Conservation (phyloP, 2,329 filamentous ascomycete genomes). For the Claviceps cyperi region DNA sequence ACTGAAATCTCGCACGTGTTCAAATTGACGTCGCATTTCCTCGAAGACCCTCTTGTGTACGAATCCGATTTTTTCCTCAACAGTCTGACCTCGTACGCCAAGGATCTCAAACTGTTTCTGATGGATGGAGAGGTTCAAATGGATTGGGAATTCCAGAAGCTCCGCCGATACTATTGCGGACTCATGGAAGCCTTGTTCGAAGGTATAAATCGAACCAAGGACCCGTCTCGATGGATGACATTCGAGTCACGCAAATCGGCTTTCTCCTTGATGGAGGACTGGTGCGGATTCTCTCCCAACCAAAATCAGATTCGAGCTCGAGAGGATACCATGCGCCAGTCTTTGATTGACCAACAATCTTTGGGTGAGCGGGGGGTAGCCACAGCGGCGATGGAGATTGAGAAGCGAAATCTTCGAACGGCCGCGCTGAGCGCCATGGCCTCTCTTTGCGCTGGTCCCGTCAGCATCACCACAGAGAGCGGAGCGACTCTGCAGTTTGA, state of each 20-base stretch:
- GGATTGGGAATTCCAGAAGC: slow-evolving; percentile 85
- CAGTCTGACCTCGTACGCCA: slow-evolving; percentile 79
- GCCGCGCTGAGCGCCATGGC: slow-evolving; percentile 94
- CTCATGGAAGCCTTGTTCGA: slow-evolving; percentile 88
- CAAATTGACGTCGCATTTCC: slow-evolving; percentile 79
- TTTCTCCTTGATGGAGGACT: slow-evolving; percentile 95
- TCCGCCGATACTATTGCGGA: slow-evolving; percentile 87
- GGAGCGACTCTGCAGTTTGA: slow-evolving; percentile 84
- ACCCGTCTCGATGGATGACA: slow-evolving; percentile 87
- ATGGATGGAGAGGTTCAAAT: slow-evolving; percentile 91
- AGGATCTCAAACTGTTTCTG: slow-evolving; percentile 83
- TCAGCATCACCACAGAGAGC: slow-evolving; percentile 78
- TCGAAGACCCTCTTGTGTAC: slow-evolving; percentile 64
- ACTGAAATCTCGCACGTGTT: slow-evolving; percentile 96
- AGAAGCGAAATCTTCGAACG: slow-evolving; percentile 81
- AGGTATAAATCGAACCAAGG: slow-evolving; percentile 70
- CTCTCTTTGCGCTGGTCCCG: slow-evolving; percentile 70
- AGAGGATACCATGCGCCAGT: slow-evolving; percentile 78
- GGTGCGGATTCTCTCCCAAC: slow-evolving; percentile 95
- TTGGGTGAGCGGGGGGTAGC: slow-evolving; percentile 61
- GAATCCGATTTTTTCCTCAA: slow-evolving; percentile 81
- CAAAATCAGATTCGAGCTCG: slow-evolving; percentile 66
- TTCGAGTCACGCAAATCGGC: slow-evolving; percentile 93
- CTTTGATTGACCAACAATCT: slow-evolving; percentile 66
- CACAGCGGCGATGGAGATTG: slow-evolving; percentile 88